Evolutionary conservation across 768 basidiomycete species (phyloP), one percentile per base, ranked within the genome.

Genomic region (Xerocomellus dryophilus): DNA sequence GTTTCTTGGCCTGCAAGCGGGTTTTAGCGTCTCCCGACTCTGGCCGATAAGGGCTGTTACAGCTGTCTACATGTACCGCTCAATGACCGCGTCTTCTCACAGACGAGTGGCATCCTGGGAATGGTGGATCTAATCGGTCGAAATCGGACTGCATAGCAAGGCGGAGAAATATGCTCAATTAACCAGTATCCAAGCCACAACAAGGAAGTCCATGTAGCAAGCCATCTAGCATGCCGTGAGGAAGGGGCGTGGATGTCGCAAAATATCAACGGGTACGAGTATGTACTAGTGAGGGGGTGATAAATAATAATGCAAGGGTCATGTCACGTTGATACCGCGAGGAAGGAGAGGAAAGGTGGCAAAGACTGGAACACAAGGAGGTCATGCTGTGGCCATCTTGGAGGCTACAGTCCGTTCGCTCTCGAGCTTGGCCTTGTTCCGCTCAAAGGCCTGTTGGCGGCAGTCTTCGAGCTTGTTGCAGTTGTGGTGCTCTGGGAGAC

Each of bases 371-470:
- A 31, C 53, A 56, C 38, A 41, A 56, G 50, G 32, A 18, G 44
- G 50, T 77, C 64, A 91, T 67, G 88, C 88, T 43, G 83, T 85
- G 53, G 86, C 86, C 81, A 94, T 85, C 85, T 93, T 93, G 67
- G 88, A 76, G 32, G 86, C 85, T 34, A 90, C 86, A 18, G 92
- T 94, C 73, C 88, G 84, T 73, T 94, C 92, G 62, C 85, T 84
- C 79, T 93, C 91, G 53, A 94, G 75, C 74, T 90, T 90, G 48
- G 75, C 79, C 82, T 93, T 93, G 78, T 94, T 93, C 66, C 82
- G 80, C 60, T 91, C 84, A 67, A 93, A 94, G 18, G 92, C 92
- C 71, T 90, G 86, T 70, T 91, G 87, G 58, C 86, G 78, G 74
- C 92, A 94, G 70, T 85, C 85, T 67, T 89, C 85, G 57, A 95